Conservation (phyloP, 805 yeast genomes). For the Candida schatavii region DNA sequence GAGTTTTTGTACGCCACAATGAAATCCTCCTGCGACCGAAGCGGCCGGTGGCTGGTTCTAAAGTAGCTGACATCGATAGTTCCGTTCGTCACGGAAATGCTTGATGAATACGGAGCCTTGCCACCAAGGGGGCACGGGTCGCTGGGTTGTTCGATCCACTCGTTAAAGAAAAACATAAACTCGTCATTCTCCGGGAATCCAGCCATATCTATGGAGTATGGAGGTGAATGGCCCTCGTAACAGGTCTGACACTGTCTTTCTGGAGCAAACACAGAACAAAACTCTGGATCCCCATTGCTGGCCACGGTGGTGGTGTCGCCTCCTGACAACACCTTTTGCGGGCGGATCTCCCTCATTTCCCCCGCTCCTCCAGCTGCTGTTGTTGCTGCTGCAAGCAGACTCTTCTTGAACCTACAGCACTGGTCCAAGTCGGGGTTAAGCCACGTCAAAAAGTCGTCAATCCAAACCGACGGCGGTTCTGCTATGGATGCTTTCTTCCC, state of each 20-base stretch:
- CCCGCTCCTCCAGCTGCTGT: too few relatives aligned
- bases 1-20: conserved; percentile 77
- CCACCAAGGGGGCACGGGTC: conserved; percentile 96
- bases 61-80: conserved; percentile 61
- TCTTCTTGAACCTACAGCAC: conserved; percentile 74
- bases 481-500: conserved; percentile 60
- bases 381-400: too few relatives aligned
- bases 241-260: conserved; percentile 74
- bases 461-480: conserved; percentile 89
- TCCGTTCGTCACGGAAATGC: conserved; percentile 47
- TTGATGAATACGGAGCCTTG: conserved; percentile 78
- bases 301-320: too few relatives aligned
- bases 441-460: conserved; percentile 87
- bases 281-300: conserved; percentile 37
- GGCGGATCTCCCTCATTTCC: too few relatives aligned
- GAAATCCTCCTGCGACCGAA: conserved; percentile 80
- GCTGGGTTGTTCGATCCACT: conserved; percentile 83
- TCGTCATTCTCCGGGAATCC: conserved; percentile 76
- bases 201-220: conserved; percentile 70
- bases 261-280: conserved; percentile 67
- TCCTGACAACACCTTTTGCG: too few relatives aligned
- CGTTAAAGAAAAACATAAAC: conserved; percentile 67
- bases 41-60: conserved; percentile 74
- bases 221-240: conserved; percentile 53
- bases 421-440: conserved; percentile 81